Evolutionary conservation across 305 asterid genomes (phyloP).

Genomic region (Solanum hybrid): DNA sequence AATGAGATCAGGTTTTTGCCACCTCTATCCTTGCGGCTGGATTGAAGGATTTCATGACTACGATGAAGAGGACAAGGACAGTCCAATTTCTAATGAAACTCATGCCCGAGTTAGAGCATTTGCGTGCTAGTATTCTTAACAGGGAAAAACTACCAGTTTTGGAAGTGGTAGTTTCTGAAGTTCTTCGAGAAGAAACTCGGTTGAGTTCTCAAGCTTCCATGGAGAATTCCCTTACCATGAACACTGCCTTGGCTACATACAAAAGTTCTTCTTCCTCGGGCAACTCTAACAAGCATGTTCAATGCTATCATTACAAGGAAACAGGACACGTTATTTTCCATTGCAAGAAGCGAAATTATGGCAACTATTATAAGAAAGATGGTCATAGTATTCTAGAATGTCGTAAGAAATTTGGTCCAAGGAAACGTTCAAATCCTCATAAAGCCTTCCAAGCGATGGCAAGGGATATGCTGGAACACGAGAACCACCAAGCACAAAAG

Average conservation of each 20-base stretch:
- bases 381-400: neutral
- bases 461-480: neutral
- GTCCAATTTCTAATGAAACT: neutral
- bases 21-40: neutral
- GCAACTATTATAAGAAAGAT: neutral
- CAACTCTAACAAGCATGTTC: neutral
- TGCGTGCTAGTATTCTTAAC: neutral
- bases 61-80: neutral
- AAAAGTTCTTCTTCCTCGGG: neutral
- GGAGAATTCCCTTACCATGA: neutral
- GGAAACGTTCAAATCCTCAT: neutral
- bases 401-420: neutral
- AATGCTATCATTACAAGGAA: neutral
- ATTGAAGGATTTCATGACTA: neutral
- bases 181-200: neutral
- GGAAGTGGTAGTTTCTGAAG: neutral
- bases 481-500: neutral
- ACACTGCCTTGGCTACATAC: neutral
- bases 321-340: neutral
- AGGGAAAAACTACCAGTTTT: neutral
- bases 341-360: neutral
- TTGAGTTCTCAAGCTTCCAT: neutral
- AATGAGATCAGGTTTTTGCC: neutral
- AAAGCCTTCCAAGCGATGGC: neutral
- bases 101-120: neutral